Evolutionary conservation across 225 moss, liverwort and hornwort species (phyloP).

Genomic region (Asterella californica): DNA sequence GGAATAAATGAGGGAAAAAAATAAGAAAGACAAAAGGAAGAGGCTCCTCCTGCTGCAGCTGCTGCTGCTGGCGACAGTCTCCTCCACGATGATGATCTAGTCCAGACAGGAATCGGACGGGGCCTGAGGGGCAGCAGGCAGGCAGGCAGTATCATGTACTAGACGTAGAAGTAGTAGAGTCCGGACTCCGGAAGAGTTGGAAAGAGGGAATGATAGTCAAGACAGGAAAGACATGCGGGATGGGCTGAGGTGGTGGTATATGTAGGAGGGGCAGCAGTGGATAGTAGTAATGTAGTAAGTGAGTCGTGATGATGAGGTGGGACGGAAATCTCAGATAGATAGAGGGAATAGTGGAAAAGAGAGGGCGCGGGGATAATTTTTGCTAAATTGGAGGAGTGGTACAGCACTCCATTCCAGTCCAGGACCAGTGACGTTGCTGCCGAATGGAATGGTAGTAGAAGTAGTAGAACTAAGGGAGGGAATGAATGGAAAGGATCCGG

Average conservation of each 20-base stretch:
- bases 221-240: slow-evolving; percentile 9
- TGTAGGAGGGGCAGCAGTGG: not conserved
- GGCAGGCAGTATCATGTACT: slow-evolving; percentile 8
- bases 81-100: slow-evolving; percentile 15
- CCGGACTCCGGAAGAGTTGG: slow-evolving; percentile 40
- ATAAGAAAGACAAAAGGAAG: slow-evolving; percentile 6
- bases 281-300: slow-evolving; percentile 19
- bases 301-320: slow-evolving; percentile 28
- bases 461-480: slow-evolving; percentile 40
- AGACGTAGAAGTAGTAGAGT: slow-evolving; percentile 19
- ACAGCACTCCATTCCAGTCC: slow-evolving; percentile 44
- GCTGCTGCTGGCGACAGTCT: slow-evolving; percentile 13
- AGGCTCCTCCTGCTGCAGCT: not conserved
- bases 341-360: slow-evolving; percentile 49
- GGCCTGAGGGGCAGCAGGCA: not conserved
- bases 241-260: slow-evolving; percentile 14
- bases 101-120: slow-evolving; percentile 39
- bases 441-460: slow-evolving; percentile 40
- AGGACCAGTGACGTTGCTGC: slow-evolving; percentile 41
- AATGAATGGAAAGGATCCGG: slow-evolving; percentile 56
- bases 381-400: slow-evolving; percentile 55
- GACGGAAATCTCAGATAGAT: slow-evolving; percentile 26
- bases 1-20: slow-evolving; percentile 30
- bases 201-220: slow-evolving; percentile 29
- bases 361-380: slow-evolving; percentile 40